Evolutionary conservation across 352 stramenopile genomes (phyloP), one percentile per base, ranked within the genome.

Genomic region (Phytophthora syringae): DNA sequence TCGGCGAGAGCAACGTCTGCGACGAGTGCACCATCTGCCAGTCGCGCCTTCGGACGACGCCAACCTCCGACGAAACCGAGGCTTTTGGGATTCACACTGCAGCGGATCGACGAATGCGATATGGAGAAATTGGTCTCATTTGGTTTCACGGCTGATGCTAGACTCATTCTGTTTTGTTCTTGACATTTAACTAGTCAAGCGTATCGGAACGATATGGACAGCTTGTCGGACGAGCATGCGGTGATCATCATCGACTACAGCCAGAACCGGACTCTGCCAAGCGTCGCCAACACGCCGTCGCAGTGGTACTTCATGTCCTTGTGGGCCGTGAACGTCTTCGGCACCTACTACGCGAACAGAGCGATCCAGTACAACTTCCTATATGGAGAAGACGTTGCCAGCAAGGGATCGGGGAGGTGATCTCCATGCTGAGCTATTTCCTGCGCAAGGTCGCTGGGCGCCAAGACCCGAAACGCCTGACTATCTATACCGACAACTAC

Each of bases 401-500:
- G 55, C 0, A 71, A 71, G 11, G 56, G 63, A 0, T 43, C 42
- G 1, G 51, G 3, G 34, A 71, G 22, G 32, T 66, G 0, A 66
- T 59, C 16, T 44, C 18, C 5, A 54, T 66, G 63, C 20, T 71
- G 5, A 12, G 62, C 20, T 27, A 71, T 16, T 66, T 62, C 43
- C n/a, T n/a, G n/a, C n/a, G n/a, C n/a, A n/a, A n/a, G n/a, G n/a
- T n/a, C n/a, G n/a, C n/a, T n/a, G n/a, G n/a, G n/a, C n/a, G n/a
- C n/a, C n/a, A n/a, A n/a, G n/a, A n/a, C n/a, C n/a, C n/a, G n/a
- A n/a, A n/a, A n/a, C n/a, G n/a, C n/a, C n/a, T n/a, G n/a, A n/a
- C n/a, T n/a, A n/a, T n/a, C n/a, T n/a, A n/a, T 28, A 45, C 49
- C 0, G 67, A 72, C 25, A 76, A 72, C 25, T 76, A 45, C 28